Percentiles rank a stretch among this genome's conserved stretches.
phyloP scores from a whole-genome alignment of 2,329 filamentous ascomycete genomes.

The Diaporthe sp. region DNA sequence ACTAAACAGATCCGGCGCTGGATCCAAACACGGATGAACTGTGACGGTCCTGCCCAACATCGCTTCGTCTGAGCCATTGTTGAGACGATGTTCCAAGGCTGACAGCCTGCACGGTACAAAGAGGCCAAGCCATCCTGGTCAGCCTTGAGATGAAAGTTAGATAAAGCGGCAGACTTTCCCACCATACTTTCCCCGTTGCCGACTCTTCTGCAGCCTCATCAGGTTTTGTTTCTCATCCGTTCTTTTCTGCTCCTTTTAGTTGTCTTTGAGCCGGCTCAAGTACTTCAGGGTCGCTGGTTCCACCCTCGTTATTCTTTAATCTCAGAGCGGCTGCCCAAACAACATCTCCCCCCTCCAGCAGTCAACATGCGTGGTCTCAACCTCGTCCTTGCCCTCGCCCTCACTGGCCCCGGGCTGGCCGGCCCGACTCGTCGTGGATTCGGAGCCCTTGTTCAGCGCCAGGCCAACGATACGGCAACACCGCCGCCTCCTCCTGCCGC shows the following conservation, averaged over 20 bases:
- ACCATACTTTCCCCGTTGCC: neutral
- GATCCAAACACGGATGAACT: conserved; percentile 24
- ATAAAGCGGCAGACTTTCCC: conserved; percentile 20
- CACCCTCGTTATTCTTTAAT: conserved; percentile 23
- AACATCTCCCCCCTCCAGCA: neutral
- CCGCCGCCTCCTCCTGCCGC: neutral
- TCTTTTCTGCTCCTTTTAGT: neutral
- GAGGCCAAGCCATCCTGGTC: conserved; percentile 16
- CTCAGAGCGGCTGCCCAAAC: neutral
- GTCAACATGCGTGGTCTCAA: conserved; percentile 12
- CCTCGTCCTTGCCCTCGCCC: neutral
- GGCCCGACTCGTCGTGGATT: conserved; percentile 15
- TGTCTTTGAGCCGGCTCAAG: conserved; percentile 16
- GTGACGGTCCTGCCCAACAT: conserved; percentile 22
- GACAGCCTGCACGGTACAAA: neutral
- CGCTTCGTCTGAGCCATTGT: conserved; percentile 21
- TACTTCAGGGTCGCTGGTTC: conserved; percentile 29
- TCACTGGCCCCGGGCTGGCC: conserved; percentile 1
- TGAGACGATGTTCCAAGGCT: conserved; percentile 26
- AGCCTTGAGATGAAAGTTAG: conserved; percentile 29
- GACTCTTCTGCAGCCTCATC: conserved; percentile 12
- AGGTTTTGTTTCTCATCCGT: conserved; percentile 26
- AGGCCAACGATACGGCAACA: conserved; percentile 4
- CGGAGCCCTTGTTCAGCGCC: neutral
- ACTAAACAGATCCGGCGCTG: conserved; percentile 16